Base-by-base conservation (phyloP, 2,329 filamentous ascomycete species). In the Botryotinia convoluta region DNA sequence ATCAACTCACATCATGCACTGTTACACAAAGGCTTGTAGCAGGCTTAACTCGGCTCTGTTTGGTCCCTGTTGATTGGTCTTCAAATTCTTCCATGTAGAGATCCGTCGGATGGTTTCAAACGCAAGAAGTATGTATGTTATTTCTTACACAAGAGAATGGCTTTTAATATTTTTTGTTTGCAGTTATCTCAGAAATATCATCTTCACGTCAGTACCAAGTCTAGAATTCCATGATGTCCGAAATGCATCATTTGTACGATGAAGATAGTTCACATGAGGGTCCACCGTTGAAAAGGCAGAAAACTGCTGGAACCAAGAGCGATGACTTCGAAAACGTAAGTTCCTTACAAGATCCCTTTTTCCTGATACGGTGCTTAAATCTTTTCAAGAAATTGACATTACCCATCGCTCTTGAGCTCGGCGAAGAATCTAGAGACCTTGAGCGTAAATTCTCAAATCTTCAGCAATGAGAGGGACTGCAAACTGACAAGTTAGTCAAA, bases 31-130 rank as follows among this genome's bases (percentile, higher is more conserved):
- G 48, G 35, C 16, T 42, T 42, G 65, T n/a, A 26, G 65, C 37
- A 29, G 35, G 65, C 48, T 57, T 4, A 68, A 68, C 64, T 57
- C 35, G 48, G 65, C 65, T 42, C 65, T 68, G 4, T 37, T 42
- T 18, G 48, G 37, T 6, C 5, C 3, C 32, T 32, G 4, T 16
- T 57, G 65, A 69, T 69, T 57, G 65, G 65, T 22, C 35, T 29
- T 18, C 6, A 9, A 26, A 57, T 18, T 12, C n/a, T 42, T 26
- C n/a, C 35, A 39, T 69, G 48, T 37, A 18, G 18, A 69, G 4
- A 69, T 16, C 37, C 37, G 10, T 20, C 10, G 18, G 37, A 6
- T 10, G 32, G 45, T 57, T 57, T 68, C n/a, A 57, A 45, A 22
- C 26, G 10, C 26, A 20, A 3, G n/a, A 51, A 26, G 0, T 26